Evolutionary conservation across 78 protist genomes (phyloP).

Genomic region (Dictyostelium firmibasis): DNA sequence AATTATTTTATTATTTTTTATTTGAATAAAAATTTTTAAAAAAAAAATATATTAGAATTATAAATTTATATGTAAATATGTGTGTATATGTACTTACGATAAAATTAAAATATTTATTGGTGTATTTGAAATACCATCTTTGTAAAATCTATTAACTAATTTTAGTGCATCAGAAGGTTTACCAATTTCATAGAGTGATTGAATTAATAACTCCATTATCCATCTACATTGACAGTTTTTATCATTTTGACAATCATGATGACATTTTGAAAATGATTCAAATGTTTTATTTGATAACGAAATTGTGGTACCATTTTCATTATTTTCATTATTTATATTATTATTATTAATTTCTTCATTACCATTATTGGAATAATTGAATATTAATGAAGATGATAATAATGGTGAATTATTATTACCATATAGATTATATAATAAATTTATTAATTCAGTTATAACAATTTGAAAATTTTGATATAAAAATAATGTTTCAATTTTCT

Average conservation of each 20-base stretch:
- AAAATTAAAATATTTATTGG: conserved; percentile 38
- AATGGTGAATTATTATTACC: not conserved
- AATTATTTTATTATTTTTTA: no score
- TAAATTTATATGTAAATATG: no score
- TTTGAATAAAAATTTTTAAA: not conserved
- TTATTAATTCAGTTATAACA: conserved; percentile 2
- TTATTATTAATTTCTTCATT: not conserved
- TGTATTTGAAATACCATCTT: conserved; percentile 17
- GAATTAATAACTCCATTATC: conserved; percentile 55
- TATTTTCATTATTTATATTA: not conserved
- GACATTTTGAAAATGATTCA: not conserved
- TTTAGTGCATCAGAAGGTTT: conserved; percentile 13
- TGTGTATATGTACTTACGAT: conserved; percentile 19
- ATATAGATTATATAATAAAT: not conserved
- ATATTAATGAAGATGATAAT: not conserved
- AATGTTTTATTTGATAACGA: not conserved
- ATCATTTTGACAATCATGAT: conserved; percentile 2
- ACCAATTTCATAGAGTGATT: conserved; percentile 47
- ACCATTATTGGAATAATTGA: not conserved
- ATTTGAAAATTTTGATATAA: conserved; percentile 46
- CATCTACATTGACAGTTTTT: conserved; percentile 31
- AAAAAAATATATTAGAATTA: no score
- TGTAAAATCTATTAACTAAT: conserved; percentile 29
- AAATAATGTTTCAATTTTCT: conserved; percentile 31
- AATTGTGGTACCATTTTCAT: not conserved